Evolutionary conservation across 495 filamentous ascomycete genomes (phyloP).

Genomic region (Penicillium ochrochloron): DNA sequence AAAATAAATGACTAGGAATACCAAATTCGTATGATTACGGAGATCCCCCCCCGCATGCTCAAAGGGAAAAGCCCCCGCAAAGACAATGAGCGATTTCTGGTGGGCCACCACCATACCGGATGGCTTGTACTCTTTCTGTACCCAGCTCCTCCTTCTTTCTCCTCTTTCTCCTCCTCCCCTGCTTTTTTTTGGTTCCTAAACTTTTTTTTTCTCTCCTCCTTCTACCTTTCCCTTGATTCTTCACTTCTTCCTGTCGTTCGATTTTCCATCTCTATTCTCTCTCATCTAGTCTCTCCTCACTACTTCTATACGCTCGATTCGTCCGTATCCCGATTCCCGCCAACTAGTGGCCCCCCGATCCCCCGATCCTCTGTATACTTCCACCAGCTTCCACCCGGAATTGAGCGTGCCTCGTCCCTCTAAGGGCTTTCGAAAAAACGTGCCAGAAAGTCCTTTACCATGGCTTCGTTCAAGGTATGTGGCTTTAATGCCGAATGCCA

Average conservation of each 20-base stretch:
- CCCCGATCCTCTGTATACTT: slow-evolving; percentile 26
- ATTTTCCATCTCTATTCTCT: not conserved
- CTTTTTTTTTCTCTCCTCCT: slow-evolving; percentile 8
- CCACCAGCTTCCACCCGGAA: slow-evolving; percentile 32
- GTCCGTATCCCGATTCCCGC: not conserved
- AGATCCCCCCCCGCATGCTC: slow-evolving; percentile 39
- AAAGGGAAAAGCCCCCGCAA: slow-evolving; percentile 40
- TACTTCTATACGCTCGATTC: slow-evolving; percentile 11
- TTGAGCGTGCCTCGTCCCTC: slow-evolving; percentile 29
- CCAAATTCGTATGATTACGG: slow-evolving; percentile 24
- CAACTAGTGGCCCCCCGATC: slow-evolving; percentile 13
- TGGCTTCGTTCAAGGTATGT: slow-evolving; percentile 55
- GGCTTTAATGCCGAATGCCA: not conserved
- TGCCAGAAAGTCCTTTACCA: slow-evolving; percentile 41
- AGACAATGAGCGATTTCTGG: slow-evolving; percentile 40
- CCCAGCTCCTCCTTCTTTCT: slow-evolving; percentile 19
- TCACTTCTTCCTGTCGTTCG: slow-evolving; percentile 13
- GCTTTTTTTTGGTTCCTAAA: slow-evolving; percentile 12
- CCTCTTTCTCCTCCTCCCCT: slow-evolving; percentile 19
- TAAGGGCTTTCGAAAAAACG: slow-evolving; percentile 43
- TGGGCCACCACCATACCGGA: slow-evolving; percentile 34
- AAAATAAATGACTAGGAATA: not conserved
- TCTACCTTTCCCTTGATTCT: slow-evolving; percentile 10
- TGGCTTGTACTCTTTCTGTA: slow-evolving; percentile 11
- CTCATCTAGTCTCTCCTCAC: slow-evolving; percentile 7